Base-by-base conservation (phyloP, 257 asterid genomes). In the Orobanche coerulescens region DNA sequence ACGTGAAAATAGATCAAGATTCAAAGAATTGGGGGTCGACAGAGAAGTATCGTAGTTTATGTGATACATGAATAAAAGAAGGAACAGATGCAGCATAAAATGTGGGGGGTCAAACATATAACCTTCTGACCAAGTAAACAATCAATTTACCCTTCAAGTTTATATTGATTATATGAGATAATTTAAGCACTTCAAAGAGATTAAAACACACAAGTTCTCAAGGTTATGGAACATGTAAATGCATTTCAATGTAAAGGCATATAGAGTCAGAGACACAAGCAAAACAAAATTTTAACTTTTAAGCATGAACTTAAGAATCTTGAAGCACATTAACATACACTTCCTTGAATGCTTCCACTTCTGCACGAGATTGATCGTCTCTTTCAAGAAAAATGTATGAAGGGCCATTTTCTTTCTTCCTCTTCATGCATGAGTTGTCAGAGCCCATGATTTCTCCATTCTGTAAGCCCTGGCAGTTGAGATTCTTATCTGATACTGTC, bases 281-380 rank as follows among this genome's bases (percentile, higher is more conserved):
- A 66, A 15, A 47, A 47, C 34, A 57, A 18, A 31, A 54, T 26
- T n/a, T n/a, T 22, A 70, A 20, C 25, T 60, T n/a, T 59, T 14
- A 46, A 66, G 60, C 31, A 54, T 66, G 57, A 53, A 50, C 13
- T 47, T 42, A 72, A 20, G 20, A 58, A 40, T 54, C 54, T 52
- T 33, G 60, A 49, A 53, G 66, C 50, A 47, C 18, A 61, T 44
- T 36, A 78, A 71, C 97, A 49, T 85, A 93, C 99, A 60, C 64
- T 78, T 83, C 76, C 74, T 84, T 89, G 71, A 86, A 80, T 15
- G 82, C 88, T 70, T 84, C 94, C 76, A 89, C 82, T 72, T 80
- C 55, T 16, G 76, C 73, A 58, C 65, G 71, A 69, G 95, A 87
- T 65, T 75, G 75, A 39, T 75, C 76, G 61, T 84, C 94, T 69